Evolutionary conservation across 164 flowering plant species (phyloP).

Genomic region (Paratinospora sagittata): DNA sequence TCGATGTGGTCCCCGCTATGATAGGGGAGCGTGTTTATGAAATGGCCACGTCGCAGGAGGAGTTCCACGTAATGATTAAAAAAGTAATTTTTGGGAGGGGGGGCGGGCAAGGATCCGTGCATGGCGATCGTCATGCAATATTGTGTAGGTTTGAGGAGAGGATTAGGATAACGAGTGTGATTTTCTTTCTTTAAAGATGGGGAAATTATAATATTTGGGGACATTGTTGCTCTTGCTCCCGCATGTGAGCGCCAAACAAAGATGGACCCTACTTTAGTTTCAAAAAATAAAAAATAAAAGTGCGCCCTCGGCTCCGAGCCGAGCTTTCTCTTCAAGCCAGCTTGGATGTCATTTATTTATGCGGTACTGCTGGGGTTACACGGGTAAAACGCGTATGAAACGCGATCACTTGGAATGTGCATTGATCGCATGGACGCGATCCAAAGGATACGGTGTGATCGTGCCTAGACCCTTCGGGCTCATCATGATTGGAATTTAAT

Average conservation of each 20-base stretch:
- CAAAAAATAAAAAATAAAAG: too few species aligned
- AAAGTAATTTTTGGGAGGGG: too few species aligned
- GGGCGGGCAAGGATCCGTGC: neutral
- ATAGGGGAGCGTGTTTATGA: neutral
- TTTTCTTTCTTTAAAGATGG: neutral
- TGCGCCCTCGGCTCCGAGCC: neutral
- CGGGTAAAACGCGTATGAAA: too few species aligned
- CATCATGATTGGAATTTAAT: too few species aligned
- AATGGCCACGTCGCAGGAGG: slow-evolving; percentile 9
- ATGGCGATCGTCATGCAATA: neutral
- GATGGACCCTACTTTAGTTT: neutral
- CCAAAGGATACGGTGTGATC: too few species aligned
- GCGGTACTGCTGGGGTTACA: too few species aligned
- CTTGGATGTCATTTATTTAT: neutral
- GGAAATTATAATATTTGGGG: neutral
- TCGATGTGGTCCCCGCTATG: slow-evolving; percentile 9
- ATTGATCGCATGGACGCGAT: too few species aligned
- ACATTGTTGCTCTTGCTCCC: neutral
- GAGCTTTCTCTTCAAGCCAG: neutral
- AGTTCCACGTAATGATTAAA: slow-evolving; percentile 2
- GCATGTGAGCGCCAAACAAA: neutral
- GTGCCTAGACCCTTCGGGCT: too few species aligned
- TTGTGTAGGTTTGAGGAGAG: neutral
- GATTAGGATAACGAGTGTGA: neutral
- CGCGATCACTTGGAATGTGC: too few species aligned